These are phyloP conservation scores for Ceratocystis diversiconidia DNA, from an alignment of 2,329 filamentous ascomycete species.

Conservation along the genomic window DNA sequence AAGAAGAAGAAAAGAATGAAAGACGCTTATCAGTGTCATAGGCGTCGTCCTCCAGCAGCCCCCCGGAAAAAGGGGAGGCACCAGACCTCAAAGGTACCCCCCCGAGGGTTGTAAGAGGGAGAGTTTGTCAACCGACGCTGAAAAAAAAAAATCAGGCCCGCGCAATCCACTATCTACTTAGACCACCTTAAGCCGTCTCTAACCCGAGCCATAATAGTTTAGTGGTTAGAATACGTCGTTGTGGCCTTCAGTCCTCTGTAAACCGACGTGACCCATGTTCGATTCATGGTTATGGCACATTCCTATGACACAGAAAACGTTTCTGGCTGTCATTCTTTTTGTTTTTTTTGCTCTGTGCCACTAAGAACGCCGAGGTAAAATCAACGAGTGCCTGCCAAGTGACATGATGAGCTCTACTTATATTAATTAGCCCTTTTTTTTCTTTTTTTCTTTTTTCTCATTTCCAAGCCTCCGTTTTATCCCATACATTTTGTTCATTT, in stretches of 20 bases:
- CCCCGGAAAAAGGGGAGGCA: too few species aligned
- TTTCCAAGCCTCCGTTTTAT: too few species aligned
- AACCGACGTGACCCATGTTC: slow-evolving; percentile 19
- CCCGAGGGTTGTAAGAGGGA: too few species aligned
- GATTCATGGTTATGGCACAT: slow-evolving; percentile 19
- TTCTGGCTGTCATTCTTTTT: background rate
- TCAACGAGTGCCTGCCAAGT: background rate
- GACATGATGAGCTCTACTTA: too few species aligned
- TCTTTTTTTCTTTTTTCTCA: background rate
- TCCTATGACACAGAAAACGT: background rate
- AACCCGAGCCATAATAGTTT: slow-evolving; percentile 16
- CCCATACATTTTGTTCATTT: too few species aligned
- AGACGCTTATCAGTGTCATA: too few species aligned
- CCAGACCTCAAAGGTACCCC: too few species aligned
- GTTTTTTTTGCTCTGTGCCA: background rate
- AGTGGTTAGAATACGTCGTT: slow-evolving; percentile 18
- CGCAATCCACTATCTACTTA: background rate
- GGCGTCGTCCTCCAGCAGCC: too few species aligned
- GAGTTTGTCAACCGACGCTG: too few species aligned
- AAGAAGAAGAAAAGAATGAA: too few species aligned
- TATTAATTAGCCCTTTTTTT: background rate
- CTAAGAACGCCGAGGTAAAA: background rate
- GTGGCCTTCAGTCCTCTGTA: slow-evolving; percentile 8
- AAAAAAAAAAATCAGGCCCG: too few species aligned
- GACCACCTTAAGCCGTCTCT: background rate